Conservation (phyloP, 1,284 basidiomycete species). For the Flammula alnicola region DNA sequence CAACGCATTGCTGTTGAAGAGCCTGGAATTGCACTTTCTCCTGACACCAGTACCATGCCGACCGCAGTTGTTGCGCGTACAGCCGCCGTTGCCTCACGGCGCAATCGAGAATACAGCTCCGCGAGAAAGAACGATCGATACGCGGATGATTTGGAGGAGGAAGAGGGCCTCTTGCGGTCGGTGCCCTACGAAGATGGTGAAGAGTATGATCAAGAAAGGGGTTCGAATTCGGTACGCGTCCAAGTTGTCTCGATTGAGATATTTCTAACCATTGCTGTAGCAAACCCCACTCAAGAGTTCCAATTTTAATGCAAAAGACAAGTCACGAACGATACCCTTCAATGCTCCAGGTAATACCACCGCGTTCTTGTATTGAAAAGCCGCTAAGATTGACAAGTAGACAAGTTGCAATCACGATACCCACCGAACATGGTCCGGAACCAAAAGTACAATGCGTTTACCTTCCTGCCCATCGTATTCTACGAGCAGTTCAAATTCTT, state of each 20-base stretch:
- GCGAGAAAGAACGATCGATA: conserved; percentile 55
- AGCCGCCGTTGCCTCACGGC: conserved; percentile 37
- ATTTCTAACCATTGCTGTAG: conserved; percentile 11
- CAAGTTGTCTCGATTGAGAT: neutral
- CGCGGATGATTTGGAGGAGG: conserved; percentile 63
- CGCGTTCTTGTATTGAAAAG: neutral
- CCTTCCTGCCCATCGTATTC: conserved; percentile 95
- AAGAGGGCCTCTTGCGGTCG: conserved; percentile 31
- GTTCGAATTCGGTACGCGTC: conserved; percentile 28
- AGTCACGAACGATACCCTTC: conserved; percentile 80
- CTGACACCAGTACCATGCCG: conserved; percentile 32
- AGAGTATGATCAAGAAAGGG: conserved; percentile 18
- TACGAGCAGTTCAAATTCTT: conserved; percentile 99
- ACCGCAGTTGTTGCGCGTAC: conserved; percentile 42
- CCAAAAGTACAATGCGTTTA: conserved; percentile 96
- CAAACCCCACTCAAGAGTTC: conserved; percentile 27
- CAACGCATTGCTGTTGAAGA: conserved; percentile 35
- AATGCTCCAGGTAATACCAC: conserved; percentile 63
- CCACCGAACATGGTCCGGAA: conserved; percentile 93
- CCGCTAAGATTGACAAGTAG: conserved; percentile 37
- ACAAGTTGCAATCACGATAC: conserved; percentile 70
- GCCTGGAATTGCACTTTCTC: conserved; percentile 36
- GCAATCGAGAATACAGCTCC: conserved; percentile 26
- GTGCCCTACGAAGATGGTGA: conserved; percentile 30
- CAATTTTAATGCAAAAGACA: conserved; percentile 52